Evolutionary conservation across 257 asterid species (phyloP).

Genomic region (Voacanga thouarsii): DNA sequence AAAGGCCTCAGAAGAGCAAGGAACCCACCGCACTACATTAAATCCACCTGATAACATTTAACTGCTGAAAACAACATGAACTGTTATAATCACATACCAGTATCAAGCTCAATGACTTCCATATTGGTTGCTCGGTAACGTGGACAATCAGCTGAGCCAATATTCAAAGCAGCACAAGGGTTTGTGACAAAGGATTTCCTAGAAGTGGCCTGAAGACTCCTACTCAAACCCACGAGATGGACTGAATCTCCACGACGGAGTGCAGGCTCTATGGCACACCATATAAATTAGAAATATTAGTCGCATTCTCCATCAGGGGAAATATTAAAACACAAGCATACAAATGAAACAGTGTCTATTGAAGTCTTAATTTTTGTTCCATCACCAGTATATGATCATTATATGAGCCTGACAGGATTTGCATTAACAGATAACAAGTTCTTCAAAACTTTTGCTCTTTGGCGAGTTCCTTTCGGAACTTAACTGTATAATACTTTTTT

Average conservation of each 20-base stretch:
- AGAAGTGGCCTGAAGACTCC: constrained; percentile 94
- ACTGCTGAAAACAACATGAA: constrained; percentile 8
- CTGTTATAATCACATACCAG: constrained; percentile 46
- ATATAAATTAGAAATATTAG: constrained; percentile 15
- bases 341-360: neutral
- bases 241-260: constrained; percentile 98
- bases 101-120: constrained; percentile 98
- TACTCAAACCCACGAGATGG: constrained; percentile 85
- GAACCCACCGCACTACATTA: constrained; percentile 5
- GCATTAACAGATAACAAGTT: neutral
- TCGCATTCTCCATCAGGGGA: neutral
- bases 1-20: constrained; percentile 1
- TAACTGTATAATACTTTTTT: too few species aligned
- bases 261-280: constrained; percentile 66
- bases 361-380: neutral
- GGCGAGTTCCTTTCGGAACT: too few species aligned
- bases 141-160: constrained; percentile 90
- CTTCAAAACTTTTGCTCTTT: neutral
- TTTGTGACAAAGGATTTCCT: constrained; percentile 92
- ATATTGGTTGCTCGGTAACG: constrained; percentile 94
- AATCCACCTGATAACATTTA: neutral
- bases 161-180: constrained; percentile 87
- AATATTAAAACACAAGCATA: neutral
- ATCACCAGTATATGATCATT: neutral
- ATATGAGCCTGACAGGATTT: neutral